Evolutionary conservation across 2,329 filamentous ascomycete genomes (phyloP), one percentile per base, ranked within the genome.

Genomic region (Neurospora sp.): DNA sequence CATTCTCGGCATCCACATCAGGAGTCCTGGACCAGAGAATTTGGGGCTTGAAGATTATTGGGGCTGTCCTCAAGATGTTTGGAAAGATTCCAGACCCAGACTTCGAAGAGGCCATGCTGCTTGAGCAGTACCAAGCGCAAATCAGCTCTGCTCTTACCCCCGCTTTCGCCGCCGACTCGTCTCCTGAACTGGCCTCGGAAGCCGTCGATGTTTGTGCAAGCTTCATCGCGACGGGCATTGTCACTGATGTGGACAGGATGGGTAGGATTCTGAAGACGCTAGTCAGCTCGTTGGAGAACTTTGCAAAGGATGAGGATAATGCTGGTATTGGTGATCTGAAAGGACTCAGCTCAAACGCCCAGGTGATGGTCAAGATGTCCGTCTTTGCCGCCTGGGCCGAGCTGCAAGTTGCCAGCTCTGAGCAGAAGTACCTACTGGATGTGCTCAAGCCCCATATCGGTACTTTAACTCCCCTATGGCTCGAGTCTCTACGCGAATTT

Each of bases 171-270:
- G 91, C 90, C 3, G 96, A 99, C 79, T 99, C 96, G 0, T 97
- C 95, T 0, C 94, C 96, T 0, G 96, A 99, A 79, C 84, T 99
- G 17, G 96, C 96, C 8, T 94, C 96, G 0, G 95, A 97, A 78
- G 96, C 96, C 17, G 92, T 99, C 73, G 97, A 97, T 76, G 96
- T 99, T 6, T 99, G 96, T 77, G 96, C 95, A n/a, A 93, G 92
- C 1, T 99, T 99, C 80, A 96, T 99, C 76, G 92, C 95, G 0
- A 97, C 95, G 0, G 96, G 96, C 15, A 98, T 99, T 69, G 96
- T 99, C 8, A 97, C 93, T 0, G 96, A 98, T 79, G 89, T 98
- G 8, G 96, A 99, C 74, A 89, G 96, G n/a, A 99, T 99, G 96
- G 96, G 96, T 28, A 91, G 96, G 70, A 99, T 99, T 68, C 86